Percentiles rank a stretch among this genome's conserved stretches.
Conservation (phyloP, 176 grass and related monocot species). For the Elymus sibiricus region DNA sequence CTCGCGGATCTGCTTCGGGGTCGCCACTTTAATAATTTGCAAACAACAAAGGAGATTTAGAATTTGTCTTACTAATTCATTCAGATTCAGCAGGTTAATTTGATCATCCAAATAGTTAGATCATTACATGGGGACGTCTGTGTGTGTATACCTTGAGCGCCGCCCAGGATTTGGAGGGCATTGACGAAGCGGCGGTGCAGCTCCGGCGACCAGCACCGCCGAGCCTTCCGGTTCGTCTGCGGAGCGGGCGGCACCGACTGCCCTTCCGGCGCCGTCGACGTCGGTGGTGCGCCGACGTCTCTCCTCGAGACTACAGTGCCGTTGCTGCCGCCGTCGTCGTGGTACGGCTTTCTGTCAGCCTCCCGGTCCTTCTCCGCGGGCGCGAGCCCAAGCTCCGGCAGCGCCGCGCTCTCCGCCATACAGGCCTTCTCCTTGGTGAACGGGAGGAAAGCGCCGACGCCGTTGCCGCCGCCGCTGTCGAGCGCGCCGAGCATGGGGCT, state of each 20-base stretch:
- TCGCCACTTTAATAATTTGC: slow-evolving; percentile 62
- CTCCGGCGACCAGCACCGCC: slow-evolving; percentile 97
- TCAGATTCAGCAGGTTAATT: not conserved
- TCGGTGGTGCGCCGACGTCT: slow-evolving; percentile 35
- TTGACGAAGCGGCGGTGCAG: slow-evolving; percentile 96
- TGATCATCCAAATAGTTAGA: not conserved
- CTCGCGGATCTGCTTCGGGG: slow-evolving; percentile 96
- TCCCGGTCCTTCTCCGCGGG: slow-evolving; percentile 56
- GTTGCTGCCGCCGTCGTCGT: slow-evolving; percentile 29
- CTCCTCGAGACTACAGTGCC: slow-evolving; percentile 14
- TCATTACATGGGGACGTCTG: not conserved
- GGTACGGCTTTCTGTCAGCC: slow-evolving; percentile 37
- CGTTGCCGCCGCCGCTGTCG: slow-evolving; percentile 37
- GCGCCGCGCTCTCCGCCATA: slow-evolving; percentile 5
- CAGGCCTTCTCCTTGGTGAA: slow-evolving; percentile 80
- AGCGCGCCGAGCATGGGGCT: slow-evolving; percentile 44
- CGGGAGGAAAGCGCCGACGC: slow-evolving; percentile 83
- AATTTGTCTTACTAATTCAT: not conserved
- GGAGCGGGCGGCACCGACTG: slow-evolving; percentile 9
- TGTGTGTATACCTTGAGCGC: slow-evolving; percentile 70
- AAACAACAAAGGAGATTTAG: not conserved
- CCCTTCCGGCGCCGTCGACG: slow-evolving; percentile 29
- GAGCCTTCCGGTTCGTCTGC: slow-evolving; percentile 78
- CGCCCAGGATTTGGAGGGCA: slow-evolving; percentile 96
- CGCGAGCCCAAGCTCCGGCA: slow-evolving; percentile 76